These are phyloP conservation scores for Wallacemonas rigidus DNA, from an alignment of 208 protist genomes.

Conservation along the genomic window DNA sequence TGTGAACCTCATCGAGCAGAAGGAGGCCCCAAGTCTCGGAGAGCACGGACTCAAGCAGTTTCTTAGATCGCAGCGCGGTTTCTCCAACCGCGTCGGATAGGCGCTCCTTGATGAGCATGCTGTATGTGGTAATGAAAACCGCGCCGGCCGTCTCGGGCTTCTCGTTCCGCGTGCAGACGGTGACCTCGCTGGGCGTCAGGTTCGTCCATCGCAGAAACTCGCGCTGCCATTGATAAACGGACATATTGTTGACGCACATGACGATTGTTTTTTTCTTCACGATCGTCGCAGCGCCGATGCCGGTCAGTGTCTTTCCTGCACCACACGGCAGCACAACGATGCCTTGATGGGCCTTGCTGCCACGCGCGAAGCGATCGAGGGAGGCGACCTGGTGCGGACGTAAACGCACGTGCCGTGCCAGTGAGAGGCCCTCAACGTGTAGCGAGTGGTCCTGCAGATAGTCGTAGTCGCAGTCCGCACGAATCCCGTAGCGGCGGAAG, in stretches of 20 bases:
- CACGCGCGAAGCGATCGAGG: constrained; percentile 81
- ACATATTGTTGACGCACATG: constrained; percentile 95
- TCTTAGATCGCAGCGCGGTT: constrained; percentile 54
- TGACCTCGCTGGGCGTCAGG: constrained; percentile 63
- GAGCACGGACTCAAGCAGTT: constrained; percentile 66
- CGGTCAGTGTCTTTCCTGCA: constrained; percentile 99
- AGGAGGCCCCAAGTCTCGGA: constrained; percentile 97
- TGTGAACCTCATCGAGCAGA: constrained; percentile 99
- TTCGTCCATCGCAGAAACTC: constrained; percentile 96
- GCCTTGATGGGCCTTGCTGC: constrained; percentile 91
- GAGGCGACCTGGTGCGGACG: constrained; percentile 87
- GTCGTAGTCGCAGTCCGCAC: constrained; percentile 88
- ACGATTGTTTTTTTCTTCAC: constrained; percentile 96
- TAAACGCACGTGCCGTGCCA: constrained; percentile 69
- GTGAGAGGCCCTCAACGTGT: constrained; percentile 51
- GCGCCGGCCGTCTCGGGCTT: constrained; percentile 71
- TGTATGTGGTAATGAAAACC: constrained; percentile 99
- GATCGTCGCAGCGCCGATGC: constrained; percentile 95
- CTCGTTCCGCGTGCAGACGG: constrained; percentile 82
- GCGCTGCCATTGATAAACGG: constrained; percentile 96
- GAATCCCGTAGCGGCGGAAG: constrained; percentile 69
- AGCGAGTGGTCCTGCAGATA: constrained; percentile 73
- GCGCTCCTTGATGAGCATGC: constrained; percentile 95
- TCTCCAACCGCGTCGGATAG: constrained; percentile 40
- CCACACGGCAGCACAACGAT: constrained; percentile 99